phyloP scores from a whole-genome alignment of 257 asterid genomes.

The Penstemon newberryi region DNA sequence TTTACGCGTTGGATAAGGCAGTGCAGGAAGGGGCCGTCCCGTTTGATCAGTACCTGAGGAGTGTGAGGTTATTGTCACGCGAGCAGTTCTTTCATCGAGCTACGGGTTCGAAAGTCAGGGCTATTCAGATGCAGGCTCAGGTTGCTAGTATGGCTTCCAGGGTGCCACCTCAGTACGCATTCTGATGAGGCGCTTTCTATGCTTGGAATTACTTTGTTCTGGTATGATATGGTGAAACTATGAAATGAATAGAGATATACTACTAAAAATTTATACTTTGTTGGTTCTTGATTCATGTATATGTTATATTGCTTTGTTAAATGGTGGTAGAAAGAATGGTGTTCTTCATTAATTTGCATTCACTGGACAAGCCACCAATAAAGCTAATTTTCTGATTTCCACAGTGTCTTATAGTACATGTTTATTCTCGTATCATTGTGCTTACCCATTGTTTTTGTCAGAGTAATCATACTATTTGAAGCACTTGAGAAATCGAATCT shows the following conservation, averaged over 20 bases:
- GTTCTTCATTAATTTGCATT: slow-evolving; percentile 28
- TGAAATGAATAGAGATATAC: slow-evolving; percentile 3
- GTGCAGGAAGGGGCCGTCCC: slow-evolving; percentile 83
- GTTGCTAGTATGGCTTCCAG: slow-evolving; percentile 88
- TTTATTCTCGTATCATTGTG: background rate
- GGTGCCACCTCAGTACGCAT: slow-evolving; percentile 47
- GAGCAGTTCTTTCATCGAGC: slow-evolving; percentile 91
- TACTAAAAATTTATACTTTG: slow-evolving; percentile 15
- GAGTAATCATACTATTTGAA: background rate
- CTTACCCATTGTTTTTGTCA: background rate
- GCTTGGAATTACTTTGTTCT: slow-evolving; percentile 11
- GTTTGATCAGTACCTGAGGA: slow-evolving; percentile 84
- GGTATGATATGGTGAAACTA: slow-evolving; percentile 23
- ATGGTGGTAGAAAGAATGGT: slow-evolving; percentile 22
- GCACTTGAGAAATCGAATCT: background rate
- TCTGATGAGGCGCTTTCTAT: slow-evolving; percentile 29
- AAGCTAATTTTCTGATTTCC: slow-evolving; percentile 24
- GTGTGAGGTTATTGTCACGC: slow-evolving; percentile 71
- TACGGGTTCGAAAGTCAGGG: slow-evolving; percentile 76
- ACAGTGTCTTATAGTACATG: slow-evolving; percentile 14
- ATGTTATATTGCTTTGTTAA: slow-evolving; percentile 21
- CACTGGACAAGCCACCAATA: slow-evolving; percentile 15
- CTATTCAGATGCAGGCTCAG: slow-evolving; percentile 92
- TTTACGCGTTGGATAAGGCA: slow-evolving; percentile 87
- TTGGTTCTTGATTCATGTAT: slow-evolving; percentile 26